Percentiles rank a stretch among this genome's conserved stretches.
phyloP scores from a whole-genome alignment of 768 basidiomycete genomes.

The Boletus subparvulus region DNA sequence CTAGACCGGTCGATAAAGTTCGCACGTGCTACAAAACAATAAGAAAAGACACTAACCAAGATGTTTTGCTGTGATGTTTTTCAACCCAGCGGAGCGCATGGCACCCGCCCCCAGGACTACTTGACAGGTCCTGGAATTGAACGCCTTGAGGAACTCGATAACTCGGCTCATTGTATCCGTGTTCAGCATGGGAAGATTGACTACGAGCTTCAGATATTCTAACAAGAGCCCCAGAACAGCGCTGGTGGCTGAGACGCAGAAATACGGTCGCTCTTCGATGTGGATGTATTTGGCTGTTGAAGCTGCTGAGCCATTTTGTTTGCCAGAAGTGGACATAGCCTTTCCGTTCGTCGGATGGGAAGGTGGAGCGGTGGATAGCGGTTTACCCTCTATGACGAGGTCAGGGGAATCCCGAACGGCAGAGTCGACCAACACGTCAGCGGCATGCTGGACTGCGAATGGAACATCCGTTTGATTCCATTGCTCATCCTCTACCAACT shows the following conservation, averaged over 20 bases:
- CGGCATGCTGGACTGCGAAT: conserved; percentile 61
- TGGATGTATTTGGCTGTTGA: conserved; percentile 57
- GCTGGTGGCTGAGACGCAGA: conserved; percentile 81
- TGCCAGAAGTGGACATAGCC: conserved; percentile 16
- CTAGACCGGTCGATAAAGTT: conserved; percentile 41
- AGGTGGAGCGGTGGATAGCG: neutral
- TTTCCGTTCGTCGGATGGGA: conserved; percentile 12
- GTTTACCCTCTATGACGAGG: conserved; percentile 42
- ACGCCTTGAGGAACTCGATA: conserved; percentile 95
- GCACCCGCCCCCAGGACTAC: conserved; percentile 98
- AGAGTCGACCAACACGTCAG: conserved; percentile 72
- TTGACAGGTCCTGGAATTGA: conserved; percentile 97
- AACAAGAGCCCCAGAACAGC: conserved; percentile 68
- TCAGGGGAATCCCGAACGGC: conserved; percentile 82
- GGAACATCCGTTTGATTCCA: conserved; percentile 82
- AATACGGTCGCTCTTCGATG: conserved; percentile 85
- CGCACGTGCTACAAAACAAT: conserved; percentile 18
- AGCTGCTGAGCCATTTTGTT: conserved; percentile 19
- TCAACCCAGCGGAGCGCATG: conserved; percentile 97
- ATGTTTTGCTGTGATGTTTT: conserved; percentile 98
- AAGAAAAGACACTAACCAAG: conserved; percentile 56
- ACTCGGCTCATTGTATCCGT: conserved; percentile 94
- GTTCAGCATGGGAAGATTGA: conserved; percentile 85
- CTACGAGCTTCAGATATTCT: conserved; percentile 85
- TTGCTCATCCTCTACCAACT: conserved; percentile 92